A percentile compares a stretch with the other conserved stretches of the same genome.
These are phyloP conservation scores for Kazachstania psychrophila DNA, from an alignment of 805 yeast species.

Conservation along the genomic window DNA sequence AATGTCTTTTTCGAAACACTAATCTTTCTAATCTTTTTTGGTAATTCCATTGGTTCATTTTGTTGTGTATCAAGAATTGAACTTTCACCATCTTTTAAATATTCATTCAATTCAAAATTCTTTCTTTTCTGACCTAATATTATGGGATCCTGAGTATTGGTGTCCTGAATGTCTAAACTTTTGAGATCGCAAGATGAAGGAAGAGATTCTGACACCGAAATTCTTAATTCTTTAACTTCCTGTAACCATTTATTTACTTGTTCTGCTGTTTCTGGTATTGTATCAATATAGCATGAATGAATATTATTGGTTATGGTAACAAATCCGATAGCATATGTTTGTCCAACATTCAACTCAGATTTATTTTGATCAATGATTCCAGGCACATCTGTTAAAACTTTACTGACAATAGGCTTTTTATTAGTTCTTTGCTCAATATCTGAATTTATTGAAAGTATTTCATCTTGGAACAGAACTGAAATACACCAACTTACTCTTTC, in stretches of 20 bases:
- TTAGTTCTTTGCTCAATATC: slow-evolving; percentile 2
- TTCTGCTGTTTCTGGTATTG: slow-evolving; percentile 9
- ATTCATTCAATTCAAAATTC: slow-evolving; percentile 14
- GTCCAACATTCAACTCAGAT: slow-evolving; percentile 8
- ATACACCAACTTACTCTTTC: slow-evolving; percentile 12
- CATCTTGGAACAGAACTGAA: slow-evolving; percentile 14
- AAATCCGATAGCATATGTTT: slow-evolving; percentile 15
- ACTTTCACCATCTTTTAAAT: slow-evolving; percentile 13
- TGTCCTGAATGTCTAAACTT: slow-evolving; percentile 12
- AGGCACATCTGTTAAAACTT: slow-evolving; percentile 17
- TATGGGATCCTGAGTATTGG: slow-evolving; percentile 9
- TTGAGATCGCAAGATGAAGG: slow-evolving; percentile 16
- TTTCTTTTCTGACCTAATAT: slow-evolving; percentile 14
- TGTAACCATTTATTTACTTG: slow-evolving; percentile 18
- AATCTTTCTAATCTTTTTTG: slow-evolving; percentile 23
- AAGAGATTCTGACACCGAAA: slow-evolving; percentile 1
- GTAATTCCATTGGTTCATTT: neutral
- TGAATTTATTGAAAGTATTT: slow-evolving; percentile 6
- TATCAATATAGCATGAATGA: slow-evolving; percentile 17
- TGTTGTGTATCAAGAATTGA: slow-evolving; percentile 5
- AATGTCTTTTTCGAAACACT: slow-evolving; percentile 28
- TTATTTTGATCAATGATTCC: slow-evolving; percentile 11
- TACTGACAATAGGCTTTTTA: neutral
- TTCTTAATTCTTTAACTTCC: slow-evolving; percentile 11
- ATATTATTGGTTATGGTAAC: slow-evolving; percentile 11